Evolutionary conservation across 2,329 filamentous ascomycete species (phyloP).

Genomic region (Orbilia blumenaviensis): DNA sequence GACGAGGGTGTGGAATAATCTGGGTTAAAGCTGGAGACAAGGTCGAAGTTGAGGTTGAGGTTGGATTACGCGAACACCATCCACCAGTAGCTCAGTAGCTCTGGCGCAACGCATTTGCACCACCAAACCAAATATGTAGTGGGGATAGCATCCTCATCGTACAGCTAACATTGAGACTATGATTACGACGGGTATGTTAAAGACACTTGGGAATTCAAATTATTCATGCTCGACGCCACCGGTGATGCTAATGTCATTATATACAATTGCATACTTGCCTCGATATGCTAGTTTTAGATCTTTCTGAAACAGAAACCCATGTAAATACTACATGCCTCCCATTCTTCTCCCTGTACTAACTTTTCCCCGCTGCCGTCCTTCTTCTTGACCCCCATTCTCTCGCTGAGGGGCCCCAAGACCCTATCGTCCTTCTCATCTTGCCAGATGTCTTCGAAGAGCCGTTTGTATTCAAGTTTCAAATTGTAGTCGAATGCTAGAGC

Average conservation of each 20-base stretch:
- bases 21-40: background rate
- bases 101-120: conserved; percentile 22
- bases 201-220: background rate
- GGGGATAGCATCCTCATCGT: background rate
- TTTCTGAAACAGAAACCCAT: conserved; percentile 54
- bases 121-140: background rate
- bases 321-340: conserved; percentile 72
- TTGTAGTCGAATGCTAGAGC: conserved; percentile 96
- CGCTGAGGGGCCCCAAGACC: conserved; percentile 81
- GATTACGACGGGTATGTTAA: background rate
- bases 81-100: conserved; percentile 7
- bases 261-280: background rate
- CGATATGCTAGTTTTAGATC: conserved; percentile 36
- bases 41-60: conserved; percentile 33
- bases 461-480: conserved; percentile 91
- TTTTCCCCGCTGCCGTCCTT: conserved; percentile 67
- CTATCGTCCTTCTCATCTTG: conserved; percentile 86
- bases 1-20: conserved; percentile 4
- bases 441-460: conserved; percentile 90
- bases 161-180: background rate
- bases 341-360: conserved; percentile 82
- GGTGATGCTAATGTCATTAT: background rate
- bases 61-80: conserved; percentile 51
- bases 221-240: background rate
- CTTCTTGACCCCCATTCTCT: conserved; percentile 92